Evolutionary conservation across 768 basidiomycete species (phyloP), one percentile per base, ranked within the genome.

Genomic region (Boletales sp.): DNA sequence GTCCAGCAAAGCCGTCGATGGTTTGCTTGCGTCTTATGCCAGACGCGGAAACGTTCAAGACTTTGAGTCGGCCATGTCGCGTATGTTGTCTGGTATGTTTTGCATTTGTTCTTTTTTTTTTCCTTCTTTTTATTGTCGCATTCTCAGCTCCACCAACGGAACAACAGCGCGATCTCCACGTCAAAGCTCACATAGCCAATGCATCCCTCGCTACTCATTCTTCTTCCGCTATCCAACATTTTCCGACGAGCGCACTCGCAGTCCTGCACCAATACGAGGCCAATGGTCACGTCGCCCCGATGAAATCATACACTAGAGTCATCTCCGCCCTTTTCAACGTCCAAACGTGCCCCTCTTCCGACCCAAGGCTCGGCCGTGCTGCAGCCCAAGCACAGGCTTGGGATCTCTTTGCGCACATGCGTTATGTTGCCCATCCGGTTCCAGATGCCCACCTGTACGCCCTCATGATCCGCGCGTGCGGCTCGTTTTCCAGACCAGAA

Each of bases 371-470:
- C 1, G 66, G 66, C 31, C 55, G 73, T 28, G 71, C 80, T 4
- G 58, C 76, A 1, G 80, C 80, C 2, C 80, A 79, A 31, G 87
- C 89, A 0, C 85, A 90, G 53, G 94, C 90, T 3, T 96, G 92
- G 91, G 91, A 98, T 62, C 79, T 97, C 36, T 97, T 91, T 66
- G 74, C 88, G 2, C 95, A 99, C 67, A 94, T 96, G 90, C 90
- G 95, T 41, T 94, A 96, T 53, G 89, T 90, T 13, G 91, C 95
- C 1, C 93, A 98, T 64, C 84, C 92, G 1, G 71, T 72, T 4
- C 94, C 94, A 0, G 83, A 87, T 54, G 74, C 74, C 13, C 67
- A 75, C 19, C 73, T 94, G 8, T 98, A 92, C 69, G 79, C 83
- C 0, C 64, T 80, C 33, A 96, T 99, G 93, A 92, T 99, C 57